phyloP scores from a whole-genome alignment of 768 basidiomycete species.

The Candolleomyces efflorescens region DNA sequence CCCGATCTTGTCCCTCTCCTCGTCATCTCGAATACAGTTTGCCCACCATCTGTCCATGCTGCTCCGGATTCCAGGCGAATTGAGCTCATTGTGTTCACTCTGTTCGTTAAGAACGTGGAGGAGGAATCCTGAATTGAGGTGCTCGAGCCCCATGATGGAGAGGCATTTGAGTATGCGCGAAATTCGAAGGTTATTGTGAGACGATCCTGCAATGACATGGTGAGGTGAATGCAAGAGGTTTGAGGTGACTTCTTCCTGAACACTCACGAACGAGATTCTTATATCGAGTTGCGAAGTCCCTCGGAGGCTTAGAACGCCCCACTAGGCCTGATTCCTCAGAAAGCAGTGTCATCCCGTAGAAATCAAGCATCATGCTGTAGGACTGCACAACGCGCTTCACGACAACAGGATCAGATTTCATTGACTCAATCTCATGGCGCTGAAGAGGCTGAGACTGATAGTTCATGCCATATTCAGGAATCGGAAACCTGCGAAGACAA shows the following conservation, averaged over 20 bases:
- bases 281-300: slow-evolving; percentile 52
- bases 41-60: slow-evolving; percentile 83
- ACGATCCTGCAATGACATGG: slow-evolving; percentile 37
- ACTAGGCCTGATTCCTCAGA: slow-evolving; percentile 56
- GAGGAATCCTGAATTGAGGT: slow-evolving; percentile 60
- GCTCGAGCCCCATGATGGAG: slow-evolving; percentile 66
- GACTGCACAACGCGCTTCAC: slow-evolving; percentile 51
- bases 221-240: background rate
- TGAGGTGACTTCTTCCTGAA: slow-evolving; percentile 7
- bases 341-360: slow-evolving; percentile 71
- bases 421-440: slow-evolving; percentile 54
- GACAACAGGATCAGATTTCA: slow-evolving; percentile 47
- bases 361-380: slow-evolving; percentile 73
- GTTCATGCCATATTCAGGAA: slow-evolving; percentile 73
- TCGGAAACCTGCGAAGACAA: slow-evolving; percentile 52
- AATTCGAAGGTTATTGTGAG: slow-evolving; percentile 76
- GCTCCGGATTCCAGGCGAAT: slow-evolving; percentile 38
- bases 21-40: slow-evolving; percentile 62
- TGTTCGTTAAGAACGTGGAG: slow-evolving; percentile 69
- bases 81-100: slow-evolving; percentile 51
- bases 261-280: slow-evolving; percentile 63
- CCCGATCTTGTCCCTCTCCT: slow-evolving; percentile 53
- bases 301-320: slow-evolving; percentile 43
- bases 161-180: slow-evolving; percentile 74
- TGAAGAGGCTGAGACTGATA: slow-evolving; percentile 62